Evolutionary conservation across 2,329 filamentous ascomycete genomes (phyloP).

Genomic region (Hymenoscyphus occultus): DNA sequence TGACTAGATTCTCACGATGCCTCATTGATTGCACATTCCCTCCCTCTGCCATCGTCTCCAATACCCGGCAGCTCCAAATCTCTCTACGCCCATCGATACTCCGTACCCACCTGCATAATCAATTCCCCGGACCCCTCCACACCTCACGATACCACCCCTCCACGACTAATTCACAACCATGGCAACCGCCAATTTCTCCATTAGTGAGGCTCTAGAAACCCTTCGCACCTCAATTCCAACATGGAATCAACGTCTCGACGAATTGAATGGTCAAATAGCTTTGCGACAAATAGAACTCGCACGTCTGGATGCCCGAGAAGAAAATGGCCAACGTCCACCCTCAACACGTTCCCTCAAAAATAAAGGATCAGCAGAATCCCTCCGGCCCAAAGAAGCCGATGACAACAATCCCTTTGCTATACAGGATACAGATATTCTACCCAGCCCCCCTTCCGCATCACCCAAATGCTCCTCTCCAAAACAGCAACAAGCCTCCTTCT

Average conservation of each 20-base stretch:
- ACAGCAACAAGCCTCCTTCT: constrained; percentile 14
- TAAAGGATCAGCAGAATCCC: constrained; percentile 37
- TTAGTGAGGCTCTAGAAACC: constrained; percentile 54
- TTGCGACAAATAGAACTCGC: constrained; percentile 60
- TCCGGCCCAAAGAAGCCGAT: constrained; percentile 33
- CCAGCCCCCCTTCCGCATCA: constrained; percentile 20
- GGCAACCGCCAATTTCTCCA: constrained; percentile 24
- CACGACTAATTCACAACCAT: constrained; percentile 6
- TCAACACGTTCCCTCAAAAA: constrained; percentile 35
- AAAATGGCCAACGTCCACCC: constrained; percentile 32
- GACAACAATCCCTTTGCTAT: constrained; percentile 19
- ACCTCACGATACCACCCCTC: background rate
- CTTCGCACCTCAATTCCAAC: constrained; percentile 55
- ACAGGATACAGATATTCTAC: constrained; percentile 20
- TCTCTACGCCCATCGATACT: background rate
- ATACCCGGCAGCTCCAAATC: too few species aligned
- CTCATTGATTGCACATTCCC: background rate
- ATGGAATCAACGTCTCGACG: constrained; percentile 58
- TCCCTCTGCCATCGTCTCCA: background rate
- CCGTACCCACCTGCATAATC: background rate
- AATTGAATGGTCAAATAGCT: constrained; percentile 59
- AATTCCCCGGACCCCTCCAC: constrained; percentile 1
- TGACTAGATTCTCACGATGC: background rate
- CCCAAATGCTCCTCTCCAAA: constrained; percentile 15
- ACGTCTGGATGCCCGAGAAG: constrained; percentile 38